Base-by-base conservation (phyloP, 164 flowering plant species). In the Nymphaea colorata region DNA sequence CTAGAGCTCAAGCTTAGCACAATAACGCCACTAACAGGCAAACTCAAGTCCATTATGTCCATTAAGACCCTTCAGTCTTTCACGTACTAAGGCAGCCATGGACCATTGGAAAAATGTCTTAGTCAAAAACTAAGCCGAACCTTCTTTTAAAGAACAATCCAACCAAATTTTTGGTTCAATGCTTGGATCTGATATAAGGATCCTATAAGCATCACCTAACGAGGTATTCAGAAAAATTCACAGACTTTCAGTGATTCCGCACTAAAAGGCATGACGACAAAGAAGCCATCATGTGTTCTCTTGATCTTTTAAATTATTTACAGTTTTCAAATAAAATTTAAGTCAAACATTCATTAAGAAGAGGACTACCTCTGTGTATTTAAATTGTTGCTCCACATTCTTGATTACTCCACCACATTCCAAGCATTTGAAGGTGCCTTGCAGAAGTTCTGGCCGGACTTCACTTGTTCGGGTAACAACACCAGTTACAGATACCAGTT, bases 381-480 rank as follows among this genome's bases (percentile, higher is more conserved):
- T 95, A 71, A 88, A 95, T 71, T 95, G 99, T 68, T 95, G 99
- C 36, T 95, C 99, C 41, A 95, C 94, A 76, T 86, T 84, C 81
- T 89, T 92, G 10, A 86, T 72, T 41, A 92, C 79, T 41, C 70
- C 69, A 47, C 90, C 97, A 72, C 99, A 95, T 0, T 92, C 94
- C 78, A 92, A 75, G 76, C 99, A 95, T 80, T 85, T 92, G 74
- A 95, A 95, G 64, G 92, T 88, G 41, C 99, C 98, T 61, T 82
- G 87, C 4, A 95, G 85, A 76, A 95, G 94, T 82, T 95, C 99
- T 0, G 99, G 99, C 42, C 97, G 78, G n/a, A 95, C 99, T 81
- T 95, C 99, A 73, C 99, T 95, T 0, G 99, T 92, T 16, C 98
- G 84, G 17, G 98, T 95, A 25, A 92, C 97, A 36, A 95, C 99